These are phyloP conservation scores for Catunica adiposa DNA, from an alignment of 2,329 filamentous ascomycete genomes.

Conservation along the genomic window DNA sequence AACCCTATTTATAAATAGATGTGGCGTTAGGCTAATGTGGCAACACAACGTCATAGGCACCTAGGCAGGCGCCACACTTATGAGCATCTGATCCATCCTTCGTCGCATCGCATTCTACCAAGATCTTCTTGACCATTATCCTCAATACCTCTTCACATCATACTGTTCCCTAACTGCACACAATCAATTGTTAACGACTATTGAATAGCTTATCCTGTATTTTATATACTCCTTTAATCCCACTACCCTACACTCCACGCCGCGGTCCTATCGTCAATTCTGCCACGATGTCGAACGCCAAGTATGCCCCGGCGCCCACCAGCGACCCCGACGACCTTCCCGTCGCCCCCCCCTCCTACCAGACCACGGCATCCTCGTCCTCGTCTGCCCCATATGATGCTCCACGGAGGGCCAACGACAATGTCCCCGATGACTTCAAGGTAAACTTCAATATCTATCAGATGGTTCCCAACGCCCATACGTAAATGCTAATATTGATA, in stretches of 20 bases:
- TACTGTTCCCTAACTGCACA: too few relatives aligned
- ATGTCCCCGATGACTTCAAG: conserved; percentile 95
- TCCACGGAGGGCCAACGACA: conserved; percentile 69
- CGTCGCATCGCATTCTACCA: neutral
- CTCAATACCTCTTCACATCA: neutral
- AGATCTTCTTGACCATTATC: neutral
- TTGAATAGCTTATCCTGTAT: too few relatives aligned
- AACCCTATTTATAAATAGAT: neutral
- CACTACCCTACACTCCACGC: neutral
- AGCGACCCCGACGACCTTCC: conserved; percentile 74
- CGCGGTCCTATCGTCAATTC: neutral
- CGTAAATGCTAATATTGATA: neutral
- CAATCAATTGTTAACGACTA: too few relatives aligned
- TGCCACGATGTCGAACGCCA: conserved; percentile 53
- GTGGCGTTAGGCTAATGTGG: neutral
- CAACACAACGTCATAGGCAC: neutral
- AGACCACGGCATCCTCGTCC: conserved; percentile 30
- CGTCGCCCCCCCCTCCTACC: conserved; percentile 72
- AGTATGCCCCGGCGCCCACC: conserved; percentile 70
- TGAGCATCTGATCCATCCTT: neutral
- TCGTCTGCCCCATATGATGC: conserved; percentile 42
- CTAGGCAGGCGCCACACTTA: neutral
- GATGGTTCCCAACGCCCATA: neutral
- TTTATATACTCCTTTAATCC: neutral
- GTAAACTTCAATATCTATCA: conserved; percentile 25